Conservation (phyloP, 73 alveolate genomes). For the Durusdinium trenchii region DNA sequence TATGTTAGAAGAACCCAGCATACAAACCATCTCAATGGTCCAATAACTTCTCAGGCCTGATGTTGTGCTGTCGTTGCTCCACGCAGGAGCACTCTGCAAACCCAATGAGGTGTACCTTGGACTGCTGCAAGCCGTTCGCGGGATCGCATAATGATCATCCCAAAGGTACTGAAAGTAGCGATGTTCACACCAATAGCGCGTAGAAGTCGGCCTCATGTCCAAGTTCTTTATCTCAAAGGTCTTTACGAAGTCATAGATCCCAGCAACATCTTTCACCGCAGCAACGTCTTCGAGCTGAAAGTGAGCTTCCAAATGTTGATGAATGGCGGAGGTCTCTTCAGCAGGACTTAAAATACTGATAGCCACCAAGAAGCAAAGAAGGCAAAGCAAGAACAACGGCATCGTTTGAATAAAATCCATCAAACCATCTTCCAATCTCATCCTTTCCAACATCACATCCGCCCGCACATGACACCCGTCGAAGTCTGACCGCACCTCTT, state of each 20-base stretch:
- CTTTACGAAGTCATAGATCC: conserved; percentile 24
- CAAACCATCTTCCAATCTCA: conserved; percentile 15
- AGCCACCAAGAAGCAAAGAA: conserved; percentile 39
- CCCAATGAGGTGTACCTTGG: conserved; percentile 68
- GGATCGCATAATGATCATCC: conserved; percentile 70
- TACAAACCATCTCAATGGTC: no score
- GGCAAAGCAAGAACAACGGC: conserved; percentile 19
- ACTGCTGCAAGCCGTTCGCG: neutral
- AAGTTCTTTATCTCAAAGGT: conserved; percentile 40
- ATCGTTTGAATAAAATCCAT: conserved; percentile 31
- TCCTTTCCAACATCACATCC: neutral
- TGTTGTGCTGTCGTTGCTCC: conserved; percentile 1
- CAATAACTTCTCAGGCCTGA: no score
- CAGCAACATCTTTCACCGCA: neutral
- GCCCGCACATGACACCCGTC: neutral
- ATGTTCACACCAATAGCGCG: conserved; percentile 68
- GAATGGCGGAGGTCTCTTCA: conserved; percentile 54
- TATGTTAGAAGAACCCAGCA: no score
- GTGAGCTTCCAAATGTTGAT: conserved; percentile 37
- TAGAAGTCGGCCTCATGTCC: conserved; percentile 61
- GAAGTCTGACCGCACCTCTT: neutral
- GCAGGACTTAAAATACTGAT: conserved; percentile 69
- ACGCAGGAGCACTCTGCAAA: conserved; percentile 46
- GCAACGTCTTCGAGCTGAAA: neutral
- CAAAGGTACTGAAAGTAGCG: conserved; percentile 31